phyloP scores from a whole-genome alignment of 2,329 filamentous ascomycete genomes.

The Pseudogymnoascus sp. region DNA sequence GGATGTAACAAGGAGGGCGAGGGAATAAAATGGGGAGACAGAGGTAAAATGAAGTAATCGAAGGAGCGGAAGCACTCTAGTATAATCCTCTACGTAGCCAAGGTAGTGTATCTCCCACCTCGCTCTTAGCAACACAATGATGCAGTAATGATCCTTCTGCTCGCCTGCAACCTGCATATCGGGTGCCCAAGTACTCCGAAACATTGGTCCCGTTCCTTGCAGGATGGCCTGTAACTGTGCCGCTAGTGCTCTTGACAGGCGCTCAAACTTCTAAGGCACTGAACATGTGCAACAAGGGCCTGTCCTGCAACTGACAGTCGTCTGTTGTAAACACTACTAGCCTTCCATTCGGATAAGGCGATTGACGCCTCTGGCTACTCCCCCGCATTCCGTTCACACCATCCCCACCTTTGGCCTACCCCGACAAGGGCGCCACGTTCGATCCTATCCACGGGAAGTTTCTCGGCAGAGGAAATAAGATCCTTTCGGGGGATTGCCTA shows the following conservation, averaged over 20 bases:
- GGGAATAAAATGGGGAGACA: not conserved
- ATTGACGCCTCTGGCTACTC: not conserved
- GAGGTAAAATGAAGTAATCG: not conserved
- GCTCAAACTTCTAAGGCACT: not conserved
- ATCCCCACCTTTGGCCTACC: slow-evolving; percentile 9
- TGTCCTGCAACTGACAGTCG: slow-evolving; percentile 8
- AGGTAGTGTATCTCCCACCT: not conserved
- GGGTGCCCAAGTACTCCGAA: slow-evolving; percentile 12
- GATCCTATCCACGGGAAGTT: slow-evolving; percentile 12
- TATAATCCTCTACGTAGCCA: not conserved
- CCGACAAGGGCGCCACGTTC: slow-evolving; percentile 14
- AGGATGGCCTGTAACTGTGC: slow-evolving; percentile 4
- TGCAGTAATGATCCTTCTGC: not conserved
- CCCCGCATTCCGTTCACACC: not conserved
- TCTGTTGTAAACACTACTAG: slow-evolving; percentile 10
- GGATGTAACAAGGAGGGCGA: not conserved
- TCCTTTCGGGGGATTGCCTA: slow-evolving; percentile 32
- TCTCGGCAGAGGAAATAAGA: slow-evolving; percentile 12
- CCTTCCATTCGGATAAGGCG: not conserved
- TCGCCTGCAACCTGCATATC: not conserved
- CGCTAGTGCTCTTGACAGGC: slow-evolving; percentile 10
- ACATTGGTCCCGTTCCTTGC: slow-evolving; percentile 10
- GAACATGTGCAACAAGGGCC: not conserved
- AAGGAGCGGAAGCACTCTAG: not conserved
- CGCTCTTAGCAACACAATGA: not conserved